These are phyloP conservation scores for Aspergillus novoparasiticus DNA, from an alignment of 2,329 filamentous ascomycete genomes.

Conservation along the genomic window DNA sequence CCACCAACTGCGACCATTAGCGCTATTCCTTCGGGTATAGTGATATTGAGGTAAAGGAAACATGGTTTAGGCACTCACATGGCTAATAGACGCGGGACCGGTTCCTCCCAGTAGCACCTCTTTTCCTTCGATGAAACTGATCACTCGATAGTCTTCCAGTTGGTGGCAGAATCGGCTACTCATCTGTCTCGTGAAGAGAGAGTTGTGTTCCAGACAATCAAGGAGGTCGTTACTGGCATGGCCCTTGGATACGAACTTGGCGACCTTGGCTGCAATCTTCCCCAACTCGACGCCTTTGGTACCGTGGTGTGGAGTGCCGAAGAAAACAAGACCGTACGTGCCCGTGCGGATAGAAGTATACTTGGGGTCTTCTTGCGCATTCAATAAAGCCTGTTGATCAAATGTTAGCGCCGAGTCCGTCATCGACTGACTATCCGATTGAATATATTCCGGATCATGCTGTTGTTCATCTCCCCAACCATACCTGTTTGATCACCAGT, in stretches of 20 bases:
- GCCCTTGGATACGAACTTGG: constrained; percentile 34
- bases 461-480: background rate
- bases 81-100: constrained; percentile 34
- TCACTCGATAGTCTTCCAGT: constrained; percentile 36
- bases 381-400: constrained; percentile 30
- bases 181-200: constrained; percentile 35
- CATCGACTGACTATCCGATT: too few relatives aligned
- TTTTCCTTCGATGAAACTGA: constrained; percentile 39
- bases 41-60: accelerated
- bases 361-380: constrained; percentile 38
- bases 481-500: constrained; percentile 35
- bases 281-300: constrained; percentile 35
- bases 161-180: constrained; percentile 37
- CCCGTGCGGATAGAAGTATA: constrained; percentile 35
- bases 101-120: constrained; percentile 31
- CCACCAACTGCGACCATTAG: constrained; percentile 31
- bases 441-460: accelerated
- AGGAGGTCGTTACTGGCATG: constrained; percentile 35
- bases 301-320: constrained; percentile 39
- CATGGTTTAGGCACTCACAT: constrained; percentile 24
- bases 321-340: constrained; percentile 38
- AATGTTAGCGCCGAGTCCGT: background rate
- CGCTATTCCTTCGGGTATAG: too few relatives aligned
- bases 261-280: constrained; percentile 37
- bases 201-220: constrained; percentile 33